Base-by-base conservation (phyloP, 257 asterid genomes). In the Linderniella brevidens region DNA sequence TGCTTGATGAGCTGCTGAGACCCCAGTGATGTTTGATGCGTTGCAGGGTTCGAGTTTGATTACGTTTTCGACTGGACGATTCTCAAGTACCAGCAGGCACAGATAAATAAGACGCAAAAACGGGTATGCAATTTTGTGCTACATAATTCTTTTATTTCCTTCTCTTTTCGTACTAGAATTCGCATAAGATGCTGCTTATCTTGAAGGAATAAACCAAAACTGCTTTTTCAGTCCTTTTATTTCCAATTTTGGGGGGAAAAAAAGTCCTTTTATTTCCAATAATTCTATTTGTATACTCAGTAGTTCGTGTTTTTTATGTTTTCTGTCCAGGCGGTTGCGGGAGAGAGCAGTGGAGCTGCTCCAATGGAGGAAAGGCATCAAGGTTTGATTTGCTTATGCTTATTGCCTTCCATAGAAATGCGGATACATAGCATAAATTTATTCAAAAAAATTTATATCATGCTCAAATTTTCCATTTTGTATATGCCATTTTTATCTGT, bases 11-110 rank as follows among this genome's bases (percentile, higher is more conserved):
- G 32, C 32, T 25, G 32, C 6, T 25, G 32, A 25, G 4, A 25
- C 32, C 32, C 6, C 32, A 6, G 32, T 25, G 32, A 25, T 25
- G 32, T 25, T 25, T 25, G 32, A 3, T 48, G 68, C 54, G 61
- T 38, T 63, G 69, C 77, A 90, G 98, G 94, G 42, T 80, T 39
- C 68, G 94, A 85, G 63, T 77, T 78, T 59, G 96, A 90, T 67
- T 85, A 85, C 75, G 42, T 90, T 54, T 90, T 90, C 62, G 98
- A 88, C 68, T 88, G 95, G 98, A 88, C 98, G 25, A 84, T 88
- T 73, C 73, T 84, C 55, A 90, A 90, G 70, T 85, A 90, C 60
- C 96, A 85, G 70, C 98, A 90, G 69, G 80, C 93, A 51, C 96
- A 81, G 68, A 58, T 68, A 52, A 85, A 63, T 64, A 85, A 73